Conservation (phyloP, 1,284 basidiomycete genomes). For the Apiotrichum porosum region DNA sequence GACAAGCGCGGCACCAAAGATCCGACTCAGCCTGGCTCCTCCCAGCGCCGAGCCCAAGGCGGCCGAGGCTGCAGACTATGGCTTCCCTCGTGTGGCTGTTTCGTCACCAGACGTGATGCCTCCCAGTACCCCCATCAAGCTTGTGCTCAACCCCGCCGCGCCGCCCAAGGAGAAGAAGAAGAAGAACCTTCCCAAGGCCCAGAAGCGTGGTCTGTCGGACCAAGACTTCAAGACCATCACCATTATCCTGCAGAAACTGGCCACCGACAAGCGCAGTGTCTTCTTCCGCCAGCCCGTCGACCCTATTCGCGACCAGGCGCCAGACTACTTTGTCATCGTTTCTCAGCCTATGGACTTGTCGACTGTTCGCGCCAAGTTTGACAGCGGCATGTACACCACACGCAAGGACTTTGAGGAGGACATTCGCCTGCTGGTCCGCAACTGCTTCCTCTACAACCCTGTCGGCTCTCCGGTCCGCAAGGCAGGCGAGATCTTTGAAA, state of each 20-base stretch:
- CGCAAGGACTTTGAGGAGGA: constrained; percentile 80
- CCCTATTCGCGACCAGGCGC: constrained; percentile 75
- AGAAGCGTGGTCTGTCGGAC: constrained; percentile 72
- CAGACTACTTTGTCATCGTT: constrained; percentile 84
- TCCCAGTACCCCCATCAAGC: constrained; percentile 26
- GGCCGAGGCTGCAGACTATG: constrained; percentile 16
- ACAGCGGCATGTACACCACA: constrained; percentile 73
- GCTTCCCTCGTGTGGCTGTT: constrained; percentile 16
- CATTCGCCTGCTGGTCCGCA: constrained; percentile 79
- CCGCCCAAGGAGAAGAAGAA: constrained; percentile 43
- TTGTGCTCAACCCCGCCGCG: constrained; percentile 34
- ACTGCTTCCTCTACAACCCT: constrained; percentile 83
- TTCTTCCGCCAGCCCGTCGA: constrained; percentile 83
- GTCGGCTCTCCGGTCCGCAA: constrained; percentile 68
- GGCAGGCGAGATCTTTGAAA: constrained; percentile 70
- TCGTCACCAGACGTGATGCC: background rate
- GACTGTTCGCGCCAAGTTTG: constrained; percentile 81
- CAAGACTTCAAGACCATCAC: constrained; percentile 76
- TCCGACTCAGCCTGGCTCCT: constrained; percentile 31
- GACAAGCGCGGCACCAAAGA: constrained; percentile 41
- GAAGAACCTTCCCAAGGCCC: constrained; percentile 62
- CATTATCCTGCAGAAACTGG: constrained; percentile 74
- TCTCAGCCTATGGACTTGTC: constrained; percentile 92
- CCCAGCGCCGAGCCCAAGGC: background rate
- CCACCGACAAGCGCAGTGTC: constrained; percentile 26